phyloP scores from a whole-genome alignment of 2,329 filamentous ascomycete species.

The Neophaeococcomyces aloes region DNA sequence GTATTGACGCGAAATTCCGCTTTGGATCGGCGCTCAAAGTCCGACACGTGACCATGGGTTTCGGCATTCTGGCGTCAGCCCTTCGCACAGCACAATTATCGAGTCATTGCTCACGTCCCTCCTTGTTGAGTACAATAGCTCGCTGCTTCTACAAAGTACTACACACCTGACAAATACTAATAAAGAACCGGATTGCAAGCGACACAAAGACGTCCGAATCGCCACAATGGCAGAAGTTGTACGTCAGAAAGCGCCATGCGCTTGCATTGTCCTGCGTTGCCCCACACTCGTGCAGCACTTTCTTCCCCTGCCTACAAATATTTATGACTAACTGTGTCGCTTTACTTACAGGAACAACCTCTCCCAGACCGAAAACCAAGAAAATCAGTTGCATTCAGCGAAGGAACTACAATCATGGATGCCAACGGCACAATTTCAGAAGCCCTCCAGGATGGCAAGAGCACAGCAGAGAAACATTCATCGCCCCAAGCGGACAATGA shows the following conservation, averaged over 20 bases:
- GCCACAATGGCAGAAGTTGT: conserved; percentile 22
- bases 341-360: conserved; percentile 15
- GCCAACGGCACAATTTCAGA: conserved; percentile 76
- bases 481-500: conserved; percentile 41
- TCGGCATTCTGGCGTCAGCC: no score
- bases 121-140: no score
- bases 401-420: conserved; percentile 78
- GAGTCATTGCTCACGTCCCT: neutral
- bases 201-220: neutral
- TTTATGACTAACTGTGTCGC: conserved; percentile 22
- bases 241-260: conserved; percentile 7
- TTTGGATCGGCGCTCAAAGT: no score
- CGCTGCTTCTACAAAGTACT: neutral
- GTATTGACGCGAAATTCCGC: no score
- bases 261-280: neutral
- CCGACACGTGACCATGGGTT: no score
- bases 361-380: conserved; percentile 57
- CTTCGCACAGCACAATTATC: neutral
- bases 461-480: conserved; percentile 71
- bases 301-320: neutral
- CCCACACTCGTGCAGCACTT: conserved; percentile 11
- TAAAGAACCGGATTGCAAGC: neutral
- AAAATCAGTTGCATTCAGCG: conserved; percentile 90
- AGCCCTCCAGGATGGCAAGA: conserved; percentile 48
- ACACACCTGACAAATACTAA: conserved; percentile 5